phyloP scores from a whole-genome alignment of 805 yeast genomes.

The Candida alai region DNA sequence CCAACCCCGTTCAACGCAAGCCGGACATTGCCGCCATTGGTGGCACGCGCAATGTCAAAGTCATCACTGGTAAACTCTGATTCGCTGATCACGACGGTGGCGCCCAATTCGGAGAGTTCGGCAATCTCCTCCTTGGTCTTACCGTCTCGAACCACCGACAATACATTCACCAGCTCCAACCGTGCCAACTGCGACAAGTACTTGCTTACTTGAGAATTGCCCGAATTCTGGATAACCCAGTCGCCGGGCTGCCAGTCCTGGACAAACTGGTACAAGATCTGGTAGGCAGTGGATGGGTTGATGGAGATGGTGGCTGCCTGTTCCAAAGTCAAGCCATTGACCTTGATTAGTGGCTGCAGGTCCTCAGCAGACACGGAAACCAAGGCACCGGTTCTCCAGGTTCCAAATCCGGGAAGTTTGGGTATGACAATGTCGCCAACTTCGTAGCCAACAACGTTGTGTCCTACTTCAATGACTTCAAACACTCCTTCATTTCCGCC shows the following conservation, averaged over 20 bases:
- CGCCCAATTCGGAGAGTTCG: conserved; percentile 24
- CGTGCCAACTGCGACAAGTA: conserved; percentile 28
- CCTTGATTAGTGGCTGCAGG: conserved; percentile 15
- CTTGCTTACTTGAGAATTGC: conserved; percentile 31
- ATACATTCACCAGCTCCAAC: conserved; percentile 20
- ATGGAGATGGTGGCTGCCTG: conserved; percentile 86
- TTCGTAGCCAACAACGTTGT: conserved; percentile 42
- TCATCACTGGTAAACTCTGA: conserved; percentile 18
- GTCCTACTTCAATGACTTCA: conserved; percentile 73
- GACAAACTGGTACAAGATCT: conserved; percentile 65
- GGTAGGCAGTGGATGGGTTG: conserved; percentile 86
- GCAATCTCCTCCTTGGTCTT: conserved; percentile 20
- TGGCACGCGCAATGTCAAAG: conserved; percentile 12
- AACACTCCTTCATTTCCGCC: conserved; percentile 95
- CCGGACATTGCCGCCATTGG: conserved; percentile 19
- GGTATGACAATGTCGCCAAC: conserved; percentile 90
- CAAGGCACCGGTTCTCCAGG: conserved; percentile 71
- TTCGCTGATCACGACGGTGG: conserved; percentile 29
- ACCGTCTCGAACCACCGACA: conserved; percentile 27
- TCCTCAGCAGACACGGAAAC: conserved; percentile 39
- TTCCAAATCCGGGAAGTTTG: conserved; percentile 69
- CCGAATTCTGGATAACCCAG: conserved; percentile 33
- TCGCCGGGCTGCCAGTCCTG: conserved; percentile 19
- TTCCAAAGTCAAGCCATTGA: conserved; percentile 27
- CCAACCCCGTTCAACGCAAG: conserved; percentile 33